A percentile compares a stretch with the other conserved stretches of the same genome.
phyloP scores from a whole-genome alignment of 2,329 filamentous ascomycete genomes.

The Triangularia verruculosa region DNA sequence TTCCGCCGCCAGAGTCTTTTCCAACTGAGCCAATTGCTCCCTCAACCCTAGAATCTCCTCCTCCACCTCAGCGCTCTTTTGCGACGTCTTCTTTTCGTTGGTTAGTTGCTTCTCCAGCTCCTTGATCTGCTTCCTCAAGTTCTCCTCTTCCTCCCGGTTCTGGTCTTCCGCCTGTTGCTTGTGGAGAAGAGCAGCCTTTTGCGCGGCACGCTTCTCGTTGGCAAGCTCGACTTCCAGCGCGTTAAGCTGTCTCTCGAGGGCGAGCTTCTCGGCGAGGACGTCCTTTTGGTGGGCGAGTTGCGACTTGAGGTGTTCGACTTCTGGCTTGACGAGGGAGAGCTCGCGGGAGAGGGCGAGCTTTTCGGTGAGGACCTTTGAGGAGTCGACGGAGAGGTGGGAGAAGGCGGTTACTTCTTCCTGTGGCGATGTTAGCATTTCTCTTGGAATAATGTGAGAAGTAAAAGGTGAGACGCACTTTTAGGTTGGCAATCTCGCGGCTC shows the following conservation, averaged over 20 bases:
- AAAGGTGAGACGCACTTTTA: slow-evolving; percentile 40
- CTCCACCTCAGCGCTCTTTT: slow-evolving; percentile 35
- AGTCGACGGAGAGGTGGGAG: slow-evolving; percentile 64
- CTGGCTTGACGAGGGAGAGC: slow-evolving; percentile 51
- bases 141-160: slow-evolving; percentile 29
- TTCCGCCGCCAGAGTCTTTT: slow-evolving; percentile 30
- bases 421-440: slow-evolving; percentile 23
- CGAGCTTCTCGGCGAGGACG: slow-evolving; percentile 73
- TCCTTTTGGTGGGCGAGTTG: slow-evolving; percentile 61
- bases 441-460: neutral
- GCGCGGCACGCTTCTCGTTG: slow-evolving; percentile 70
- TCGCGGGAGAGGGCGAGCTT: slow-evolving; percentile 54
- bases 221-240: slow-evolving; percentile 78
- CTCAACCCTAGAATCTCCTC: slow-evolving; percentile 27
- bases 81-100: slow-evolving; percentile 28
- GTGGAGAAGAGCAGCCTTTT: slow-evolving; percentile 48
- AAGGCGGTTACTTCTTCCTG: slow-evolving; percentile 71
- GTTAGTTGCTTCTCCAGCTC: slow-evolving; percentile 43
- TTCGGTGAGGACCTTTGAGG: slow-evolving; percentile 63
- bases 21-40: slow-evolving; percentile 23
- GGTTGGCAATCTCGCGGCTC: slow-evolving; percentile 44
- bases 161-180: slow-evolving; percentile 34
- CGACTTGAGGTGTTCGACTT: slow-evolving; percentile 54
- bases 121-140: slow-evolving; percentile 31
- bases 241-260: slow-evolving; percentile 73